phyloP scores from a whole-genome alignment of 139 green algal genomes.

The Tetraselmis striata region DNA sequence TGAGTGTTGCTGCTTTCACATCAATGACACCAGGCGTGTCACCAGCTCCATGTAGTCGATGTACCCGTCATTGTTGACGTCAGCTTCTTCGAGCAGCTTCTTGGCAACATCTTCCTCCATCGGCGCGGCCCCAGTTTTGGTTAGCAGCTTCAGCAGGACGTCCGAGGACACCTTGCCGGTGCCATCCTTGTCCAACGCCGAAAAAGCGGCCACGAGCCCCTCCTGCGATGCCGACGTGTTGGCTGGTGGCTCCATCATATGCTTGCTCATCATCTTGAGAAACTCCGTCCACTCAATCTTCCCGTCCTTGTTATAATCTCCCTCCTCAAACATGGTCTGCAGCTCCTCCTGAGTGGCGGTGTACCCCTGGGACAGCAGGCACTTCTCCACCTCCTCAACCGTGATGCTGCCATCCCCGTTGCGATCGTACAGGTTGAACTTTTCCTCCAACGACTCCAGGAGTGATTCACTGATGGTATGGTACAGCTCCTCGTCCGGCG shows the following conservation, averaged over 20 bases:
- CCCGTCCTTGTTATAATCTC: background rate
- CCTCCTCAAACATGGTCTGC: background rate
- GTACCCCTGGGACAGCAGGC: background rate
- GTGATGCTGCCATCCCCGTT: background rate
- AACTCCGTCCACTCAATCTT: background rate
- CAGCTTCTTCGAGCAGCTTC: background rate
- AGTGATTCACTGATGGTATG: background rate
- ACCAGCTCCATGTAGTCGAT: background rate
- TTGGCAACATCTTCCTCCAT: background rate
- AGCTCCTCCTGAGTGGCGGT: background rate
- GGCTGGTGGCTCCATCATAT: background rate
- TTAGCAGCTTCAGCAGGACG: background rate
- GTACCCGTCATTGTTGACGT: background rate
- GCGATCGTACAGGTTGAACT: background rate
- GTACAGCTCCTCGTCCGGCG: background rate
- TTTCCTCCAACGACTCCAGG: background rate
- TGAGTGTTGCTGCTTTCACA: too few species aligned
- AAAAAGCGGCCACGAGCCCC: background rate
- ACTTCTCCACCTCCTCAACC: background rate
- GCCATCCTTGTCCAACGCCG: background rate
- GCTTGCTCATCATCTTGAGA: background rate
- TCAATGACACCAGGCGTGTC: background rate
- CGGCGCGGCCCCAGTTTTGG: background rate
- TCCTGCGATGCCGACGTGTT: background rate
- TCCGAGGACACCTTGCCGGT: background rate